Percentiles rank a stretch among this genome's conserved stretches.
These are phyloP conservation scores for Cladosporium sp. DNA, from an alignment of 2,329 filamentous ascomycete species.

Conservation along the genomic window DNA sequence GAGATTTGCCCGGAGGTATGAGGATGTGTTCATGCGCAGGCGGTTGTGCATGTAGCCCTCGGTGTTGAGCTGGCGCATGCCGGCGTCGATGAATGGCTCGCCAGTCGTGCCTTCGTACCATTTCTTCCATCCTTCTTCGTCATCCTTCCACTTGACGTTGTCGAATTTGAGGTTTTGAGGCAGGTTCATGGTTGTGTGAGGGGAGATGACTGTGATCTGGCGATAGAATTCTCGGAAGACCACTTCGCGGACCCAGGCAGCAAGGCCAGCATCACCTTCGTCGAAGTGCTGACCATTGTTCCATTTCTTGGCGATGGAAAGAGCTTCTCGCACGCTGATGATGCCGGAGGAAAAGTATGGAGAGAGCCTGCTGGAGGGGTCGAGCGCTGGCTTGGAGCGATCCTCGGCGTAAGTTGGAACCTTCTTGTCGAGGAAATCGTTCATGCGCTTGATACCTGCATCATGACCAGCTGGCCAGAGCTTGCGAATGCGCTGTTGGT, in stretches of 20 bases:
- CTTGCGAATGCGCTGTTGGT: conserved; percentile 36
- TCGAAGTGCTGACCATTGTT: conserved; percentile 44
- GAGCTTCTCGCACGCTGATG: conserved; percentile 42
- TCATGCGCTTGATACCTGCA: conserved; percentile 38
- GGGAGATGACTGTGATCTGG: conserved; percentile 43
- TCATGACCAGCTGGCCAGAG: conserved; percentile 44
- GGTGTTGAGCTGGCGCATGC: conserved; percentile 46
- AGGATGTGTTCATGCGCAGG: conserved; percentile 46
- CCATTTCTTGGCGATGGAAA: conserved; percentile 37
- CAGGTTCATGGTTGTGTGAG: conserved; percentile 47
- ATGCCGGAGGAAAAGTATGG: conserved; percentile 44
- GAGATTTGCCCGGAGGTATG: conserved; percentile 46
- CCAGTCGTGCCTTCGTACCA: conserved; percentile 46
- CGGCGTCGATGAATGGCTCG: conserved; percentile 48
- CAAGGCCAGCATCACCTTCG: conserved; percentile 32
- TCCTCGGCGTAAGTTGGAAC: conserved; percentile 35
- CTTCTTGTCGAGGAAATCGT: conserved; percentile 38
- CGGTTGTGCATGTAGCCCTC: conserved; percentile 52
- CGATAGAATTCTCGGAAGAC: conserved; percentile 49
- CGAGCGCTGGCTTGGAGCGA: conserved; percentile 38
- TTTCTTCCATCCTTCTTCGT: conserved; percentile 46
- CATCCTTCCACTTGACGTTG: conserved; percentile 47
- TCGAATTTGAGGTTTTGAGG: conserved; percentile 50
- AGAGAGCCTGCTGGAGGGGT: conserved; percentile 39
- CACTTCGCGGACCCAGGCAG: conserved; percentile 48